Conservation (phyloP, 495 filamentous ascomycete species). For the Tuber aestivum region DNA sequence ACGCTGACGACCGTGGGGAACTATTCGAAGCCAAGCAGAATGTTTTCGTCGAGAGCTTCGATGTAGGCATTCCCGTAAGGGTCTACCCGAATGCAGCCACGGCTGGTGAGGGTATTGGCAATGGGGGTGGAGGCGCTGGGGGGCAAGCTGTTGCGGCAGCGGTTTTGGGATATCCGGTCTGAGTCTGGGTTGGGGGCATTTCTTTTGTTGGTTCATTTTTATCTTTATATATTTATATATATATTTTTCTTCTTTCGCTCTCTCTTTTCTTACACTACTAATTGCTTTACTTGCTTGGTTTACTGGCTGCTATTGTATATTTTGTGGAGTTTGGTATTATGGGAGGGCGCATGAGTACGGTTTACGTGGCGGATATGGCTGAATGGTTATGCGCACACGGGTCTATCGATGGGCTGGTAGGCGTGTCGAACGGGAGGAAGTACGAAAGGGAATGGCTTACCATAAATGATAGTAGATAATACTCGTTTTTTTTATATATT, state of each 20-base stretch:
- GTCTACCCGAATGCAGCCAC: slow-evolving; percentile 41
- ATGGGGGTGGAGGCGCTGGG: slow-evolving; percentile 32
- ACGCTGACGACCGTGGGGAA: slow-evolving; percentile 40
- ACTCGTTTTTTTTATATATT: background rate
- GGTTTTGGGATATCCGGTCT: slow-evolving; percentile 37
- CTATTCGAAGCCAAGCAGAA: slow-evolving; percentile 39
- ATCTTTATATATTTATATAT: background rate
- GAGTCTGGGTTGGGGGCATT: background rate
- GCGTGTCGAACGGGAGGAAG: background rate
- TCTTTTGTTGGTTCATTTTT: background rate
- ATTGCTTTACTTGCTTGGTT: background rate
- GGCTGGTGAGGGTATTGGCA: slow-evolving; percentile 23
- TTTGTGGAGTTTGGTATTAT: background rate
- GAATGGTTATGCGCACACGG: background rate
- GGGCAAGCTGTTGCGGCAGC: slow-evolving; percentile 30
- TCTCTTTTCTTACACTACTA: background rate
- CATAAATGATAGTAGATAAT: background rate
- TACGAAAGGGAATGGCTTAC: background rate
- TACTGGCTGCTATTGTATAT: background rate
- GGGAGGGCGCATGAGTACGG: background rate
- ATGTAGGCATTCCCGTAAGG: slow-evolving; percentile 39
- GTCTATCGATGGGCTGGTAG: background rate
- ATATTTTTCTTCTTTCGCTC: no score
- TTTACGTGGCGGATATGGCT: background rate
- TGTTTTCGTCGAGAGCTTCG: slow-evolving; percentile 41